These are phyloP conservation scores for Arabis alpina DNA, from an alignment of 345 rosid species.

Conservation along the genomic window DNA sequence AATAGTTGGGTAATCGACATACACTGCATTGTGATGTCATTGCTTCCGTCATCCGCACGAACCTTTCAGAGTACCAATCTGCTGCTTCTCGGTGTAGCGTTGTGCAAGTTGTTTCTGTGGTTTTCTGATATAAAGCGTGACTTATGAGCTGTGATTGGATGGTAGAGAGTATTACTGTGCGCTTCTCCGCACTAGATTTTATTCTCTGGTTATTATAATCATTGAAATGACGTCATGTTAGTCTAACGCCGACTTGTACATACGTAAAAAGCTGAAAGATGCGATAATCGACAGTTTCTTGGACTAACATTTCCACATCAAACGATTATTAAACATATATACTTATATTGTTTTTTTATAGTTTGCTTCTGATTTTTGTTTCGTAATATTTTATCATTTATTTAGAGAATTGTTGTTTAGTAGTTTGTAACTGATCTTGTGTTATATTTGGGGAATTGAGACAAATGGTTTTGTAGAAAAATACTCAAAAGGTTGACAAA, in stretches of 20 bases:
- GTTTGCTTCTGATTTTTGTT: not conserved
- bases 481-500: not conserved
- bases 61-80: slow-evolving; percentile 12
- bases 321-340: not conserved
- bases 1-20: slow-evolving; percentile 5
- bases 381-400: too few species aligned
- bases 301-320: slow-evolving; percentile 13
- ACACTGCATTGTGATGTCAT: slow-evolving; percentile 35
- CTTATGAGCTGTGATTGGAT: slow-evolving; percentile 11
- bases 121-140: too few species aligned
- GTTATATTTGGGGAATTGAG: not conserved
- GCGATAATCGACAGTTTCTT: slow-evolving; percentile 24
- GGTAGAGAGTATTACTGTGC: not conserved
- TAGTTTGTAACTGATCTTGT: not conserved
- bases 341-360: not conserved
- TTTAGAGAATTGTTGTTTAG: not conserved
- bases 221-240: slow-evolving; percentile 11
- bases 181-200: slow-evolving; percentile 22
- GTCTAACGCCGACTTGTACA: slow-evolving; percentile 16
- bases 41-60: slow-evolving; percentile 44
- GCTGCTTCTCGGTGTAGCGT: slow-evolving; percentile 25
- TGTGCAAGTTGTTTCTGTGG: slow-evolving; percentile 6
- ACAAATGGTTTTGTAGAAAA: not conserved
- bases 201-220: not conserved
- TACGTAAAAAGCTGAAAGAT: slow-evolving; percentile 3